Evolutionary conservation across 2,329 filamentous ascomycete genomes (phyloP).

Genomic region (Diaporthe sp.): DNA sequence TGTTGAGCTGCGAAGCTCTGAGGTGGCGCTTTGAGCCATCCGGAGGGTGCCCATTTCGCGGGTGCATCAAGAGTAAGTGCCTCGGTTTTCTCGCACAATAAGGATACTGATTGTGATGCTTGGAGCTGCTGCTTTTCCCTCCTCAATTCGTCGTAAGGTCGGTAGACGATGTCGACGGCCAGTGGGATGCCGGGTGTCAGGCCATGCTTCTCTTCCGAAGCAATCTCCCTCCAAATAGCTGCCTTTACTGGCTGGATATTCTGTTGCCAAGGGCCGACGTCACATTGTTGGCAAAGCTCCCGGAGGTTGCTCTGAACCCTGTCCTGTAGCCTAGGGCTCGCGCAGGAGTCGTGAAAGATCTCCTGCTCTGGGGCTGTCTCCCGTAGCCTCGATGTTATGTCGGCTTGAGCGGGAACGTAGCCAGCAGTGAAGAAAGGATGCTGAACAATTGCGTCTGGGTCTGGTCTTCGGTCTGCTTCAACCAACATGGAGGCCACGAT

Average conservation of each 20-base stretch:
- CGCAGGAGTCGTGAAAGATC: conserved; percentile 68
- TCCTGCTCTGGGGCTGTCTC: conserved; percentile 69
- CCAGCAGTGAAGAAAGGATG: conserved; percentile 85
- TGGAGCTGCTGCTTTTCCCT: conserved; percentile 57
- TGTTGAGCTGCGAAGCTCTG: conserved; percentile 79
- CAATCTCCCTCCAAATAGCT: conserved; percentile 75
- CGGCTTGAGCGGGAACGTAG: conserved; percentile 74
- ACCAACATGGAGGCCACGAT: conserved; percentile 82
- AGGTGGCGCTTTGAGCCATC: conserved; percentile 66
- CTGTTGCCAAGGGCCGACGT: conserved; percentile 68
- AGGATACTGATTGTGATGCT: conserved; percentile 34
- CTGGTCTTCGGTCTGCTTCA: conserved; percentile 80
- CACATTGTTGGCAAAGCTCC: conserved; percentile 70
- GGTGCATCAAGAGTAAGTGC: conserved; percentile 49
- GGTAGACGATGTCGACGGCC: conserved; percentile 72
- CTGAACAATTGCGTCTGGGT: conserved; percentile 82
- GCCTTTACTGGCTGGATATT: conserved; percentile 60
- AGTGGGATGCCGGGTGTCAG: conserved; percentile 75
- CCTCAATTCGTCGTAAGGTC: conserved; percentile 73
- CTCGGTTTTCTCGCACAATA: conserved; percentile 47
- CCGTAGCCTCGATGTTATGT: conserved; percentile 71
- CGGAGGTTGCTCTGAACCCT: conserved; percentile 66
- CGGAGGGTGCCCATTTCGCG: conserved; percentile 49
- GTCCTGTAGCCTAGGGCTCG: conserved; percentile 59
- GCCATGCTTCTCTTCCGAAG: conserved; percentile 76